Evolutionary conservation across 176 grass and related monocot species (phyloP), one percentile per base, ranked within the genome.

Genomic region (Chloris gayana): DNA sequence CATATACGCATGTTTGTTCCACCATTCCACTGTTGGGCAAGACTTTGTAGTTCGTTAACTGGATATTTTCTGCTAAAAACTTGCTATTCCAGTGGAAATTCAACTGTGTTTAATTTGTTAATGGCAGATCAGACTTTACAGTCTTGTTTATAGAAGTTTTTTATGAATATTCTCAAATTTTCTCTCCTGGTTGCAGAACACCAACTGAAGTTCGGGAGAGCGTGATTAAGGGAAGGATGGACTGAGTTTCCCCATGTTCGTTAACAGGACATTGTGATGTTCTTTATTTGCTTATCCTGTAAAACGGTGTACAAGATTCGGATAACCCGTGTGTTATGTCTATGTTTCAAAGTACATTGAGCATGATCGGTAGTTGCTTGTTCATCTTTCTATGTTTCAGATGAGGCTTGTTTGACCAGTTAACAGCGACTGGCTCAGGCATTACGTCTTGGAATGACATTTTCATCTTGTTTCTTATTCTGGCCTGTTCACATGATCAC

Each of bases 151-250:
- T 46, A 74, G 2, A 73, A 53, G 6, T 53, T 70, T 37, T 27
- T 44, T 44, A 37, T 12, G 4, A 27, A 38, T 33, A n/a, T 38
- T 80, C 4, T 74, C 21, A 60, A 25, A 22, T 14, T 67, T 77
- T 0, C 53, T 73, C 26, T 59, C 62, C 64, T 82, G 42, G 45
- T 72, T 83, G 45, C 85, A 98, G 95, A 74, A 98, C 90, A 33
- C 88, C 92, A n/a, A 93, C 90, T 3, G 92, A 95, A 89, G 90
- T 95, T 76, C 86, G 79, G 83, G 92, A 98, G 88, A 93, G 83
- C 67, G 73, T 92, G 53, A 51, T 98, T 11, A 98, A 98, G 87
- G 90, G 90, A 69, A 89, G 92, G 76, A 98, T 95, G 96, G 92
- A 98, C 77, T 94, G 82, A 90, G 50, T 83, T 56, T 17, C 13